Conservation (phyloP, 768 basidiomycete genomes). For the Lactarius sp. region DNA sequence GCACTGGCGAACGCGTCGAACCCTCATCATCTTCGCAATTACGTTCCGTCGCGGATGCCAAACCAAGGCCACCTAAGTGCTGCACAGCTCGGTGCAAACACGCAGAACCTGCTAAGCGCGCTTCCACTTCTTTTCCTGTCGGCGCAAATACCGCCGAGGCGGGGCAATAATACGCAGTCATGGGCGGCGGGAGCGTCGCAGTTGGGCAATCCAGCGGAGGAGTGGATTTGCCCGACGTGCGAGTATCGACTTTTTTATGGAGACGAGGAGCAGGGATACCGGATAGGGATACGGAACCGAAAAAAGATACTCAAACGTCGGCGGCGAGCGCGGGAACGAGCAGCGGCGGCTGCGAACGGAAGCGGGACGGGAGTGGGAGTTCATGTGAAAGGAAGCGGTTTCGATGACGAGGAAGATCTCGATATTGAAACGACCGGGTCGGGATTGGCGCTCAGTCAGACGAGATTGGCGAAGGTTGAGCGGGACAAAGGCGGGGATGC, state of each 20-base stretch:
- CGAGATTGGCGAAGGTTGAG: conserved; percentile 20
- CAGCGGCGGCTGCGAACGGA: conserved; percentile 51
- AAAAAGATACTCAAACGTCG: conserved; percentile 74
- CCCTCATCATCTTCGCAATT: conserved; percentile 93
- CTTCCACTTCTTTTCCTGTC: conserved; percentile 61
- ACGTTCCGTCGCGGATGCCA: conserved; percentile 80
- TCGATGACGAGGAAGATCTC: conserved; percentile 24
- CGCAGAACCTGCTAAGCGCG: conserved; percentile 52
- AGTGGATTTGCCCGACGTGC: conserved; percentile 94
- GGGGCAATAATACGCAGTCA: conserved; percentile 30
- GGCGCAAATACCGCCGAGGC: conserved; percentile 57
- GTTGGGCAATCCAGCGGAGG: conserved; percentile 62
- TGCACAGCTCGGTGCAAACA: conserved; percentile 38
- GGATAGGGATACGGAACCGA: conserved; percentile 59
- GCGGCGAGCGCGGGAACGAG: conserved; percentile 66
- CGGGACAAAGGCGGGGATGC: conserved; percentile 16
- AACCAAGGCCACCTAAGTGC: conserved; percentile 36
- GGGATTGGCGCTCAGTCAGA: conserved; percentile 22
- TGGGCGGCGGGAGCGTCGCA: conserved; percentile 30
- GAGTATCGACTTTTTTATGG: conserved; percentile 92
- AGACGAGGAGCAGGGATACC: conserved; percentile 65
- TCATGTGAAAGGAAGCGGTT: conserved; percentile 31
- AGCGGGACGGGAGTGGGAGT: conserved; percentile 36
- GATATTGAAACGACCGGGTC: conserved; percentile 13
- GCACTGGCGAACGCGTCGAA: conserved; percentile 90